phyloP scores from a whole-genome alignment of 495 filamentous ascomycete species.

The Tuber indicum region DNA sequence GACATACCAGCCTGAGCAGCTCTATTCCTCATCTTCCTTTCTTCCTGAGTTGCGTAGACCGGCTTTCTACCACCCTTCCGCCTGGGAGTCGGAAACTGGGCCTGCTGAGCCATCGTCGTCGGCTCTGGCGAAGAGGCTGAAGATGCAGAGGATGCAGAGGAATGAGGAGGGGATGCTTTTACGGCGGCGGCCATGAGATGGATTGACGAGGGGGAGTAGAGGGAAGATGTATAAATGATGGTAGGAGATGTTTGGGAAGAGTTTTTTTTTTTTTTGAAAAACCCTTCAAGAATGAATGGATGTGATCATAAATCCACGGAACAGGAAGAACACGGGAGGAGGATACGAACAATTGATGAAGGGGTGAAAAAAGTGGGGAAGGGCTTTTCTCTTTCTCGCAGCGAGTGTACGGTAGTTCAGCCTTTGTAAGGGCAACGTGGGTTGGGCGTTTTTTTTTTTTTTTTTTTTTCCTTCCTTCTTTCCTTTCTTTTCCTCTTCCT shows the following conservation, averaged over 20 bases:
- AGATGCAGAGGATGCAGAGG: constrained; percentile 39
- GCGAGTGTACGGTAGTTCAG: constrained; percentile 22
- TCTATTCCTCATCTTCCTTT: constrained; percentile 93
- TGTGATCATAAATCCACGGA: constrained; percentile 1
- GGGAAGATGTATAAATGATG: constrained; percentile 31
- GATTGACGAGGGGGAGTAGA: constrained; percentile 19
- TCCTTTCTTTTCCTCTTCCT: constrained; percentile 9
- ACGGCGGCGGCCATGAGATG: constrained; percentile 37
- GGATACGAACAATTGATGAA: constrained; percentile 33
- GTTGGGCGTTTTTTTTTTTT: constrained; percentile 8
- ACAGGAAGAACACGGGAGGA: constrained; percentile 27
- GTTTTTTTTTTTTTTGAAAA: constrained; percentile 12
- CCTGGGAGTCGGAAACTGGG: constrained; percentile 55
- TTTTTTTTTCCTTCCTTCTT: background rate
- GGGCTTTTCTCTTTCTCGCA: constrained; percentile 9
- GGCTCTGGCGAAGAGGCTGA: constrained; percentile 35
- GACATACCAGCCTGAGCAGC: constrained; percentile 76
- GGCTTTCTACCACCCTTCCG: constrained; percentile 96
- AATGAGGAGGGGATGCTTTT: constrained; percentile 41
- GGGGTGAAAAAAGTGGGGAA: constrained; percentile 39
- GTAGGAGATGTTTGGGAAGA: constrained; percentile 31
- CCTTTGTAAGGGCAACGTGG: constrained; percentile 39
- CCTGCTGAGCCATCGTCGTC: constrained; percentile 36
- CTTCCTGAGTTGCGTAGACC: constrained; percentile 97
- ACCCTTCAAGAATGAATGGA: background rate